Base-by-base conservation (phyloP, 495 filamentous ascomycete genomes). In the Mytilinidion resinicola region DNA sequence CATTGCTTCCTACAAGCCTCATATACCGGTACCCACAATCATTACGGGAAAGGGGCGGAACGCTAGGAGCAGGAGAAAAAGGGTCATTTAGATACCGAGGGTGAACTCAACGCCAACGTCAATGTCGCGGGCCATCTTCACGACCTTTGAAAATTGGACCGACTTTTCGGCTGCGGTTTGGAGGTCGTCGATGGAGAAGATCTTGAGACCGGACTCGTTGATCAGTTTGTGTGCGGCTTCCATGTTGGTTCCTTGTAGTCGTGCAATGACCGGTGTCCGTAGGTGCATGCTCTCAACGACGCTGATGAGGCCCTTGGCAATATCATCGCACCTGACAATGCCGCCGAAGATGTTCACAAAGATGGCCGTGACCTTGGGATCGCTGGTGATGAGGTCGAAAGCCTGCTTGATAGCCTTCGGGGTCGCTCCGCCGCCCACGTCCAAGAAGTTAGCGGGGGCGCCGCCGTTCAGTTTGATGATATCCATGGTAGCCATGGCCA, bases 321-420 rank as follows among this genome's bases (percentile, higher is more conserved):
- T 98, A 70, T 90, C 92, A 74, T 98, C 93, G 69, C 93, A 98
- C 64, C 93, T 83, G 58, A 98, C 93, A 64, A 98, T 98, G 80
- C 93, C 93, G 69, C 93, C 93, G 71, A 98, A 98, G 73, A 98
- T 98, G 79, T 98, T 98, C 74, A 98, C 93, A 65, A 98, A 98
- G 78, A 98, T 91, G 63, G 95, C 91, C 15, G 92, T 95, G 53
- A 98, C 93, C 81, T 98, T 98, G 64, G 90, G 85, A 77, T 98
- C 93, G 76, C 85, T 91, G 60, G 93, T 98, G 80, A 98, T 98
- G 66, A 98, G 86, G 73, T 93, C 89, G 72, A 98, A 98, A 57
- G 93, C 93, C 74, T 90, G 85, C 80, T 92, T 89, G 78, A 98
- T 98, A 61, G 93, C 93, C 65, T 89, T 87, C 11, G 92, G 90